These are phyloP conservation scores for Cornus controversa DNA, from an alignment of 148 eudicot species.

Conservation along the genomic window DNA sequence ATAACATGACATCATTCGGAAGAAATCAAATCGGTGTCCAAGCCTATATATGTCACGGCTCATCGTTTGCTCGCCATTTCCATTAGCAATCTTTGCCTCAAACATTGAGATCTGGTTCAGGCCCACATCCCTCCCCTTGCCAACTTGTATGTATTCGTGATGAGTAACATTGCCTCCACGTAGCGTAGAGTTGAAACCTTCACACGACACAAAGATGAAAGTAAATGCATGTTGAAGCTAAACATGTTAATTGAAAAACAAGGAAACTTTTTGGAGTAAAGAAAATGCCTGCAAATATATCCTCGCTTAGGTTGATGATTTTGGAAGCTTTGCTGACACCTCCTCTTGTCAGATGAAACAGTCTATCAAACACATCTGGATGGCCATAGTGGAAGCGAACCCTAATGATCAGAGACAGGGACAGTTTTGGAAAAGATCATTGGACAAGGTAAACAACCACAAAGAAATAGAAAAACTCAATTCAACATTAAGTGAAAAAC, in stretches of 20 bases:
- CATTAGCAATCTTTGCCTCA: conserved; percentile 76
- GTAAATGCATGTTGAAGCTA: not conserved
- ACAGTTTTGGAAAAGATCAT: conserved; percentile 1
- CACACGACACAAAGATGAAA: not conserved
- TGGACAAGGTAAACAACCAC: conserved; percentile 4
- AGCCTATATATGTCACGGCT: conserved; percentile 72
- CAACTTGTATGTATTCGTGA: conserved; percentile 80
- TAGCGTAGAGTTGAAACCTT: conserved; percentile 70
- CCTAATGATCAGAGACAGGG: conserved; percentile 27
- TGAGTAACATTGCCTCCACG: conserved; percentile 77
- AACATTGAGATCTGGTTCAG: conserved; percentile 67
- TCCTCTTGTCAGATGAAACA: conserved; percentile 66
- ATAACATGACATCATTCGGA: conserved; percentile 67
- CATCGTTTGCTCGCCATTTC: conserved; percentile 73
- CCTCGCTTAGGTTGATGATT: conserved; percentile 62
- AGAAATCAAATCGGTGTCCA: conserved; percentile 75
- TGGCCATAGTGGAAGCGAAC: conserved; percentile 79
- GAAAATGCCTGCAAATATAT: conserved; percentile 64
- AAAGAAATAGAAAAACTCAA: not conserved
- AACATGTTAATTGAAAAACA: not conserved
- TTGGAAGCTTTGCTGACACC: conserved; percentile 78
- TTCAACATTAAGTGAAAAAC: too few species aligned
- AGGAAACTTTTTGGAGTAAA: conserved; percentile 2
- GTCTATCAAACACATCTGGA: conserved; percentile 74
- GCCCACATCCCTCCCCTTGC: conserved; percentile 77